Evolutionary conservation across 345 rosid species (phyloP).

Genomic region (Euclidium syriacum): DNA sequence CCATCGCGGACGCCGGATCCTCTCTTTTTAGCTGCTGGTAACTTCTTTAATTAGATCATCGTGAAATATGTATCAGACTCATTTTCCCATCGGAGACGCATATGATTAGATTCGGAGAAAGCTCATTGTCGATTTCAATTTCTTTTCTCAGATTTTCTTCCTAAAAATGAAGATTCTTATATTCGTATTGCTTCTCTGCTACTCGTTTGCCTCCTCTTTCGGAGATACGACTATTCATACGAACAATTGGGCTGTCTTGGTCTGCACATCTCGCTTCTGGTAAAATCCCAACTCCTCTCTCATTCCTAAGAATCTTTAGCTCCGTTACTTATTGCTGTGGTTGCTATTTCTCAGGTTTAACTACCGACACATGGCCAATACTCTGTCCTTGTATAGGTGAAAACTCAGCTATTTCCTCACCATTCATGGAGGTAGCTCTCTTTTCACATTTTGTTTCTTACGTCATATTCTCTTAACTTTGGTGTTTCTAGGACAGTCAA

Average conservation of each 20-base stretch:
- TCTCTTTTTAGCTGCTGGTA: background rate
- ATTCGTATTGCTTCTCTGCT: conserved; percentile 28
- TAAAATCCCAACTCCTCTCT: conserved; percentile 13
- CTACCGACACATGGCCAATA: conserved; percentile 96
- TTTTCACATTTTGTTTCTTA: background rate
- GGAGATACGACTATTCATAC: conserved; percentile 74
- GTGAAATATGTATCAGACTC: background rate
- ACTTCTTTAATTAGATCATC: background rate
- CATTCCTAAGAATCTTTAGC: background rate
- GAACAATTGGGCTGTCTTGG: conserved; percentile 97
- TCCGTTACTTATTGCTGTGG: conserved; percentile 3
- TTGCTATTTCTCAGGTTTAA: conserved; percentile 69
- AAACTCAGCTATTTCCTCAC: background rate
- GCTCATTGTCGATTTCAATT: background rate
- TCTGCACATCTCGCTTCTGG: conserved; percentile 99
- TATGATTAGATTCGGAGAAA: conserved; percentile 2
- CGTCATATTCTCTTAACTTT: background rate
- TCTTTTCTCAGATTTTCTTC: background rate
- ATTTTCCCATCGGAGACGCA: background rate
- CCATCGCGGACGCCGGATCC: background rate
- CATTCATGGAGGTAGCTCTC: background rate
- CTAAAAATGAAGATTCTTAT: conserved; percentile 18
- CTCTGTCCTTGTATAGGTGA: conserved; percentile 88
- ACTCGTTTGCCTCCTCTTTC: conserved; percentile 37
- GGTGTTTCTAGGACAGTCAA: conserved; percentile 78